These are phyloP conservation scores for Epichloe festucae DNA, from an alignment of 2,329 filamentous ascomycete species.

Conservation along the genomic window DNA sequence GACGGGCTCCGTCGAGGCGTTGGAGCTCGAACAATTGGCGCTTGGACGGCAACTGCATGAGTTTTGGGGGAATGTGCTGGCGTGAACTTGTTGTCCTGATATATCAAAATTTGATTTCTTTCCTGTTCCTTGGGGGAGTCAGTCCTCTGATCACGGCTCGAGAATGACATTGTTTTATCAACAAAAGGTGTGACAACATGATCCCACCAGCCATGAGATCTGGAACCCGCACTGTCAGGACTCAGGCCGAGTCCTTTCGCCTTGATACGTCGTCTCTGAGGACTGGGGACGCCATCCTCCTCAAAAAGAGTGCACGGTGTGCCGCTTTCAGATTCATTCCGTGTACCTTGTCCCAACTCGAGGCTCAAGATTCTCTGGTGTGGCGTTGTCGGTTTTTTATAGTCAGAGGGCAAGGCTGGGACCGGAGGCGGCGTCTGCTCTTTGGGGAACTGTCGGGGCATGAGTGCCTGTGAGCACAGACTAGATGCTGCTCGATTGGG, in stretches of 20 bases:
- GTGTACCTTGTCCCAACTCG: constrained; percentile 15
- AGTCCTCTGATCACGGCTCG: constrained; percentile 22
- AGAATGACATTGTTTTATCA: constrained; percentile 31
- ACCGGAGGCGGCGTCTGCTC: constrained; percentile 47
- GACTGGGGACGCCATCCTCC: constrained; percentile 43
- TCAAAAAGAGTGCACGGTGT: constrained; percentile 55
- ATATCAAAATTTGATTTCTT: constrained; percentile 27
- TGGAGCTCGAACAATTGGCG: constrained; percentile 25
- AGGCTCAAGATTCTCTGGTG: constrained; percentile 23
- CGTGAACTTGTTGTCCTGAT: constrained; percentile 6
- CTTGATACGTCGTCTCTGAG: constrained; percentile 26
- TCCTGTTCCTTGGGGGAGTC: constrained; percentile 18
- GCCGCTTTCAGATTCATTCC: constrained; percentile 35
- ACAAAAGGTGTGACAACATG: constrained; percentile 59
- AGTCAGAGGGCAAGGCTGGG: constrained; percentile 38
- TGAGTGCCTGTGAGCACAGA: constrained; percentile 45
- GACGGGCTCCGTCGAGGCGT: constrained; percentile 23
- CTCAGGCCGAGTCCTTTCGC: constrained; percentile 24
- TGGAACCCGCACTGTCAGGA: constrained; percentile 39
- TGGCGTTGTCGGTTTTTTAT: constrained; percentile 23
- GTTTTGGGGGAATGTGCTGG: constrained; percentile 9
- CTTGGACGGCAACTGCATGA: constrained; percentile 11
- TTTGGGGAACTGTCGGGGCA: constrained; percentile 17
- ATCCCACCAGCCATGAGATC: constrained; percentile 66
- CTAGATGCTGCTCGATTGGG: constrained; percentile 39